phyloP scores from a whole-genome alignment of 257 asterid genomes.

The Solanum arcanum region DNA sequence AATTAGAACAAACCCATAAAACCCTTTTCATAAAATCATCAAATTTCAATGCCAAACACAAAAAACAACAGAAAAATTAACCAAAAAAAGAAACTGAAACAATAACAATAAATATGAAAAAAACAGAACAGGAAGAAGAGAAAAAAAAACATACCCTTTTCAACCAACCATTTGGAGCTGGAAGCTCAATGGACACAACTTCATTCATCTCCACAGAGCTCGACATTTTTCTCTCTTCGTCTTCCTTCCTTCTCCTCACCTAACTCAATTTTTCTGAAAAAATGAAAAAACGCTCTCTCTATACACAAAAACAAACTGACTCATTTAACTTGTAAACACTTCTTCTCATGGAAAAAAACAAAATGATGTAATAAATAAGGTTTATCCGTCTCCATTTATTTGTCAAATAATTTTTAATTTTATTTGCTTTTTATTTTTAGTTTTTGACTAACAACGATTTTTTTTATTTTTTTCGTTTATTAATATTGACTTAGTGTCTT shows the following conservation, averaged over 20 bases:
- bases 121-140: background rate
- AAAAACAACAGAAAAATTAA: background rate
- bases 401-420: background rate
- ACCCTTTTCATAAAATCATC: background rate
- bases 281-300: background rate
- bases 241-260: background rate
- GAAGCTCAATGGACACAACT: conserved; percentile 22
- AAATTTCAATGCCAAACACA: background rate
- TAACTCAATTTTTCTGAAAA: background rate
- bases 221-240: conserved; percentile 11
- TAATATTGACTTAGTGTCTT: background rate
- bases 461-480: too few species aligned
- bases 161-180: conserved; percentile 33
- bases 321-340: background rate
- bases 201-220: conserved; percentile 21
- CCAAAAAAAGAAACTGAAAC: background rate
- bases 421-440: too few species aligned
- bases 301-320: background rate
- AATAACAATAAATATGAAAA: background rate
- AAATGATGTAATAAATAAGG: background rate
- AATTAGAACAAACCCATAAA: background rate
- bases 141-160: conserved; percentile 10
- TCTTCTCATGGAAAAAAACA: background rate
- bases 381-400: background rate
- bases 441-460: too few species aligned